Evolutionary conservation across 805 yeast species (phyloP).

Genomic region (fission yeast (Schizosaccharomyces pombe)): DNA sequence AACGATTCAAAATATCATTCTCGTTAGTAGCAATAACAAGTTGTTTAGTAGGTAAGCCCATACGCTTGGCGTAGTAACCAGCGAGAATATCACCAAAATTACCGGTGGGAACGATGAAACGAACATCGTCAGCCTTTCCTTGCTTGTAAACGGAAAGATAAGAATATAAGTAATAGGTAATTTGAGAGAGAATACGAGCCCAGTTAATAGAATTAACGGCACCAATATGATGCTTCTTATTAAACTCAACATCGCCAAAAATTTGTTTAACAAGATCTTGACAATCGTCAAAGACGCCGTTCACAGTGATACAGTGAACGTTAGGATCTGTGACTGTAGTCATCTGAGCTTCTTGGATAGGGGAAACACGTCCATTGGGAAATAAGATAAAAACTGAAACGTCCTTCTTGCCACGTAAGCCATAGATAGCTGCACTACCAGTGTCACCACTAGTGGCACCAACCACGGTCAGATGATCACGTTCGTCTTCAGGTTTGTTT

Average conservation of each 20-base stretch:
- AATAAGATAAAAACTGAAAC: conserved; percentile 91
- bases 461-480: conserved; percentile 77
- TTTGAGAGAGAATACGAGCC: conserved; percentile 96
- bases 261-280: conserved; percentile 87
- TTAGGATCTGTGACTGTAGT: conserved; percentile 81
- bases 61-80: conserved; percentile 77
- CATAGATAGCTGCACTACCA: conserved; percentile 97
- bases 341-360: conserved; percentile 96
- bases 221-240: conserved; percentile 75
- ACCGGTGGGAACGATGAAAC: conserved; percentile 90
- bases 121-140: conserved; percentile 22
- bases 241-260: conserved; percentile 74
- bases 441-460: conserved; percentile 99
- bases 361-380: conserved; percentile 94
- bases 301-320: conserved; percentile 84
- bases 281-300: conserved; percentile 94
- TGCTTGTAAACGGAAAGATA: conserved; percentile 39
- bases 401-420: conserved; percentile 87
- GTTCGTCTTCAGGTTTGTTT: conserved; percentile 18
- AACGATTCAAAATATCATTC: conserved; percentile 84
- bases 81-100: conserved; percentile 96
- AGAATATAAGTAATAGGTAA: conserved; percentile 84
- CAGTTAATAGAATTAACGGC: conserved; percentile 97
- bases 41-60: conserved; percentile 81
- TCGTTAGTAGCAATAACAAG: conserved; percentile 88